Evolutionary conservation across 805 yeast genomes (phyloP), one percentile per base, ranked within the genome.

Genomic region (Schizosaccharomyces japonicus): DNA sequence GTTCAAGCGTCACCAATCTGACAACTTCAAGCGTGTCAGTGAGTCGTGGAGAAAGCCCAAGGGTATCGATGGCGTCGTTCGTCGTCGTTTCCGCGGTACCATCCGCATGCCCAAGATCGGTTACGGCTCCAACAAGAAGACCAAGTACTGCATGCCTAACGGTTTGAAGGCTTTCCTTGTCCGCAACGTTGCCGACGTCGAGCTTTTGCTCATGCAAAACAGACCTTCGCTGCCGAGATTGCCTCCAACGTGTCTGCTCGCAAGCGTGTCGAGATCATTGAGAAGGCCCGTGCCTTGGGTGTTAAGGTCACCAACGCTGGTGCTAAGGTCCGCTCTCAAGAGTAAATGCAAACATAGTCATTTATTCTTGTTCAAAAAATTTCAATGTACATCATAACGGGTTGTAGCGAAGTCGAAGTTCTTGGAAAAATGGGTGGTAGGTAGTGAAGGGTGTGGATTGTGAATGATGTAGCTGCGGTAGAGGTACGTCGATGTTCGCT

Each of bases 21-120:
- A 90, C 80, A 83, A 95, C 74, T 87, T 84, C 74, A 78, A 77
- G 78, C 85, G 99, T 74, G 95, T 90, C 61, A 73, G 82, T 65
- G 95, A 83, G 73, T 79, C 78, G 78, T 92, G 98, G 98, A 90
- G 99, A 83, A 87, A 90, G 76, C 99, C 92, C 75, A 90, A 90
- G 82, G 99, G 99, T 90, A 90, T 90, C 68, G 99, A 90, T 77
- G 85, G 96, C 61, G 77, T 83, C 74, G 95, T 92, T 69, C 90
- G 99, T 78, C 87, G 98, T 77, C 64, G 69, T 25, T 90, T 90
- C 94, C 83, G 95, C 79, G 98, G 98, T 67, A 80, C 87, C 72
- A 82, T 90, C 67, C 75, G 85, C 64, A 93, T 87, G 77, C 99
- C 99, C 76, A 85, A 80, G 76, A 85, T 90, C 64, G 99, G 99